Conservation (phyloP, 2,329 filamentous ascomycete genomes). For the Hymenoscyphus occultus region DNA sequence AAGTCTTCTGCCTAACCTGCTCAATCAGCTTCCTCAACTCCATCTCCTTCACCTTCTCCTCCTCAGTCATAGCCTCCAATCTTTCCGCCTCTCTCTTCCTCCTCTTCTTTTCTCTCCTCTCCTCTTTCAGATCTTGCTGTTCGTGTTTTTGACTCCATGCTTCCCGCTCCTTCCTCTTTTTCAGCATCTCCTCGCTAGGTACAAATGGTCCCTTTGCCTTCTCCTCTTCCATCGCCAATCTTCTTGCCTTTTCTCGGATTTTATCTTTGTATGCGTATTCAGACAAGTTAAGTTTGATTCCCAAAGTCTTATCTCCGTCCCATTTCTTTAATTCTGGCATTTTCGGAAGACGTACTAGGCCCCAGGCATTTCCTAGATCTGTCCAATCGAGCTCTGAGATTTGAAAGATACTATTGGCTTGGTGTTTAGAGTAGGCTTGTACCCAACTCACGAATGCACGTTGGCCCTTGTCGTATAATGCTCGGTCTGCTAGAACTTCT, state of each 20-base stretch:
- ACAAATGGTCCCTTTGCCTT: slow-evolving; percentile 41
- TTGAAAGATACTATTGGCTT: slow-evolving; percentile 87
- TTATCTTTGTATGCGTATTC: slow-evolving; percentile 70
- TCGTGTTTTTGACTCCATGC: slow-evolving; percentile 73
- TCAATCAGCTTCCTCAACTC: slow-evolving; percentile 64
- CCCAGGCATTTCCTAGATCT: slow-evolving; percentile 79
- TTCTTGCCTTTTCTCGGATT: slow-evolving; percentile 62
- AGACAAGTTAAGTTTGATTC: slow-evolving; percentile 64
- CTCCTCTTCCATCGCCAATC: slow-evolving; percentile 51
- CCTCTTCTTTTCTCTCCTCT: slow-evolving; percentile 62
- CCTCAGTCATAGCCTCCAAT: slow-evolving; percentile 65
- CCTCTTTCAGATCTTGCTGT: slow-evolving; percentile 59
- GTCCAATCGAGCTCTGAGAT: slow-evolving; percentile 80
- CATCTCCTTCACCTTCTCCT: slow-evolving; percentile 60
- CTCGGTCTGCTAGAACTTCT: slow-evolving; percentile 50
- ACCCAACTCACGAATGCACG: slow-evolving; percentile 93
- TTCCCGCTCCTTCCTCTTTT: slow-evolving; percentile 61
- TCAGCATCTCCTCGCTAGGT: slow-evolving; percentile 42
- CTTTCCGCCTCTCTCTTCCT: slow-evolving; percentile 62
- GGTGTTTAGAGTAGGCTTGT: slow-evolving; percentile 85
- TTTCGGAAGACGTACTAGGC: slow-evolving; percentile 78
- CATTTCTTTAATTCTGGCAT: slow-evolving; percentile 88
- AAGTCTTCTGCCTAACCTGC: slow-evolving; percentile 54
- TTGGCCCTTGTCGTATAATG: slow-evolving; percentile 78
- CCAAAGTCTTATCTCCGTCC: slow-evolving; percentile 63